These are phyloP conservation scores for Casuarina equisetifolia DNA, from an alignment of 306 rosid species.

Conservation along the genomic window DNA sequence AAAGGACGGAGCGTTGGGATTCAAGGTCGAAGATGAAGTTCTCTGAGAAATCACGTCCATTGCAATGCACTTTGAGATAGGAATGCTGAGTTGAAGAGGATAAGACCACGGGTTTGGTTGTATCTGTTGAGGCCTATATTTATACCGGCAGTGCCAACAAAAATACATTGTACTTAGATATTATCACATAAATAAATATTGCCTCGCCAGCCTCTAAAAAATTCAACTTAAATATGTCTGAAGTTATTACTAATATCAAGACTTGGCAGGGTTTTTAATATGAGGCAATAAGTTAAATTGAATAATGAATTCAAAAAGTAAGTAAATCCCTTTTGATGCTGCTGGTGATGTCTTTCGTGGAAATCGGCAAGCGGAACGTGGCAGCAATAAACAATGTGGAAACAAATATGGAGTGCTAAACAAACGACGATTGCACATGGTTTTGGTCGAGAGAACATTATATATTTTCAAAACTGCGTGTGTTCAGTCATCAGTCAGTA, in stretches of 20 bases:
- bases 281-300: no score
- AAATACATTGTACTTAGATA: neutral
- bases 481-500: no score
- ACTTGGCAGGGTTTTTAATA: no score
- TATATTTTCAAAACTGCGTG: neutral
- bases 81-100: neutral
- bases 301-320: no score
- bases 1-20: slow-evolving; percentile 88
- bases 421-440: neutral
- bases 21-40: slow-evolving; percentile 44
- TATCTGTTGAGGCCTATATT: neutral
- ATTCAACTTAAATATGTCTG: no score
- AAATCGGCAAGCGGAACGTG: neutral
- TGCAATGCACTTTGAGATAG: neutral
- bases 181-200: slow-evolving; percentile 18
- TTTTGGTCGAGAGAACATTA: neutral
- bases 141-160: neutral
- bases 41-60: slow-evolving; percentile 44
- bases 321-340: no score
- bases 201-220: neutral
- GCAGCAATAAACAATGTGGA: neutral
- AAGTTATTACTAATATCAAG: no score
- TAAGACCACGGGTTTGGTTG: neutral
- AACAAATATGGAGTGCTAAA: neutral
- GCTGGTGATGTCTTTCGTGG: neutral